Percentiles rank a stretch among this genome's conserved stretches.
Evolutionary conservation across 495 filamentous ascomycete species (phyloP).

Genomic region (Mytilinidion resinicola): DNA sequence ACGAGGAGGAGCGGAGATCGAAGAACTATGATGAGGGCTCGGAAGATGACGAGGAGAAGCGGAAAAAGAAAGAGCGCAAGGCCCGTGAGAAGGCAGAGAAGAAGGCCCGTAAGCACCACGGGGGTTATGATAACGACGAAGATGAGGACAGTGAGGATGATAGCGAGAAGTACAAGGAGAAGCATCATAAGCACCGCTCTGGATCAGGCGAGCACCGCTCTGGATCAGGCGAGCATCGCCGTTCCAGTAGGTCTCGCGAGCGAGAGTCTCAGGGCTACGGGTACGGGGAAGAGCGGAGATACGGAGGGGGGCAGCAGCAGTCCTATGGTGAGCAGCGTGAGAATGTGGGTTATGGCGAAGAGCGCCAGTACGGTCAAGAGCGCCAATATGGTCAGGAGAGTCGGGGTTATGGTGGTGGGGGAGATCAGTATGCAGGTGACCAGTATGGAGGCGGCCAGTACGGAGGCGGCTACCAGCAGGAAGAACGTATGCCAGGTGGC

Average conservation of each 20-base stretch:
- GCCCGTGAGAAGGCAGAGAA: neutral
- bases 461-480: neutral
- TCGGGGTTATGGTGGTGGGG: neutral
- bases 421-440: neutral
- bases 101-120: neutral
- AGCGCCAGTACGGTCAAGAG: neutral
- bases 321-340: neutral
- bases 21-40: neutral
- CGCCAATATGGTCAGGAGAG: neutral
- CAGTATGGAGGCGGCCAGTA: neutral
- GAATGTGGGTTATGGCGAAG: neutral
- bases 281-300: neutral
- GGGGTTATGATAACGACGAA: neutral
- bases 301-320: neutral
- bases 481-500: neutral
- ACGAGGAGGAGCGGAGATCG: slow-evolving; percentile 25
- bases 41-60: slow-evolving; percentile 1
- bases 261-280: too few relatives aligned
- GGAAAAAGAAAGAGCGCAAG: slow-evolving; percentile 1
- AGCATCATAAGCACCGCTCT: neutral
- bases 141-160: neutral
- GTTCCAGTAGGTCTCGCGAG: too few relatives aligned
- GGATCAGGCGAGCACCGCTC: neutral
- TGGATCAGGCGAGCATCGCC: neutral
- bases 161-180: neutral